These are phyloP conservation scores for Trypanosoma grayi DNA, from an alignment of 208 protist genomes.

Conservation along the genomic window DNA sequence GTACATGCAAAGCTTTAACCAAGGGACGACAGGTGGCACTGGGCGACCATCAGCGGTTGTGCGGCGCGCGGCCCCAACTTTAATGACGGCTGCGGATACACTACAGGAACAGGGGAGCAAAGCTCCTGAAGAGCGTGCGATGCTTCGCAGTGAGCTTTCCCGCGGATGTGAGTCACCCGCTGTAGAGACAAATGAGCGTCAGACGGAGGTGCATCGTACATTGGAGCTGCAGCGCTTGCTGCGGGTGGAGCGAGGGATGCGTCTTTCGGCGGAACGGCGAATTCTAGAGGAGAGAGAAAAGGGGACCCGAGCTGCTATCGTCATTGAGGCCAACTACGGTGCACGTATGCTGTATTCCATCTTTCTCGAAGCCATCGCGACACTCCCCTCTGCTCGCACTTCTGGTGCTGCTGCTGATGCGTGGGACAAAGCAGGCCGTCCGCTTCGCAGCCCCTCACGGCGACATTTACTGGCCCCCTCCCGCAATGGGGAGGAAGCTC, in stretches of 20 bases:
- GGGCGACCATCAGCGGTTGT: not conserved
- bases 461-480: not conserved
- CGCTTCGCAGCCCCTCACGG: not conserved
- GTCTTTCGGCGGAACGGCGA: slow-evolving; percentile 17
- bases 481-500: not conserved
- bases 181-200: no score
- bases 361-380: slow-evolving; percentile 8
- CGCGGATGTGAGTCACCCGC: no score
- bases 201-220: not conserved
- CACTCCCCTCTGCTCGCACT: not conserved
- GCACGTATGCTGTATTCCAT: slow-evolving; percentile 25
- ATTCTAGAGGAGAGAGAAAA: slow-evolving; percentile 20
- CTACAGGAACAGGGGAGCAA: not conserved
- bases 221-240: slow-evolving; percentile 4
- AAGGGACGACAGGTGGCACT: not conserved
- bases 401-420: not conserved
- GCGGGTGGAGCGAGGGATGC: slow-evolving; percentile 10
- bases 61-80: not conserved
- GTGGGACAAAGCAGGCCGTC: not conserved
- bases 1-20: slow-evolving; percentile 9
- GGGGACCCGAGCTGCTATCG: slow-evolving; percentile 11
- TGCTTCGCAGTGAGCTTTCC: no score
- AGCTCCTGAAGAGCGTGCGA: not conserved
- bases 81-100: not conserved
- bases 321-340: slow-evolving; percentile 25